phyloP scores from a whole-genome alignment of 169 alveolate genomes.

The Eimeria sp. region DNA sequence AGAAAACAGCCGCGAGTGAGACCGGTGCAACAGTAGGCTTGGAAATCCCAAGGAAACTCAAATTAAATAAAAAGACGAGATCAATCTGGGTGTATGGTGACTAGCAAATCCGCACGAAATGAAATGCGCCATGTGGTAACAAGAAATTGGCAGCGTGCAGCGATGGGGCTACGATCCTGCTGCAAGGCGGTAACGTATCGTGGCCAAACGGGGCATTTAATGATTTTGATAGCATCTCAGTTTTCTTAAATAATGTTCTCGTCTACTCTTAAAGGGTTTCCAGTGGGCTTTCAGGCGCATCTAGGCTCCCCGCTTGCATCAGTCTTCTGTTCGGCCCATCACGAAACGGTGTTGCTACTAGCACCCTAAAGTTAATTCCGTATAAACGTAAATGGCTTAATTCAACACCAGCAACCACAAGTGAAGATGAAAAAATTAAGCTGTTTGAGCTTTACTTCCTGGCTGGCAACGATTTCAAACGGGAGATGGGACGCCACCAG shows the following conservation, averaged over 20 bases:
- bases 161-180: conserved; percentile 2
- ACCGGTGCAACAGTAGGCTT: neutral
- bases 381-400: neutral
- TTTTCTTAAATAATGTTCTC: neutral
- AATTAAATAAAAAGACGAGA: neutral
- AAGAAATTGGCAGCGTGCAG: neutral
- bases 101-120: neutral
- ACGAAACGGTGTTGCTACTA: neutral
- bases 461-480: neutral
- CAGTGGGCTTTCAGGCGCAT: neutral
- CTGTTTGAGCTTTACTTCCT: neutral
- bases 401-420: too few relatives aligned
- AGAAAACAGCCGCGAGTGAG: neutral
- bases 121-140: neutral
- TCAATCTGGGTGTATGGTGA: neutral
- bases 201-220: neutral
- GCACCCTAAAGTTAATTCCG: neutral
- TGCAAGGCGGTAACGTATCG: neutral
- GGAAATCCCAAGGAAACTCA: neutral
- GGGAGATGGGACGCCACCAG: neutral
- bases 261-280: neutral
- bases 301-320: neutral
- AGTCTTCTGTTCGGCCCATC: neutral
- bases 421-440: neutral
- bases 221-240: neutral